These are phyloP conservation scores for Phytophthora citricola DNA, from an alignment of 352 stramenopile genomes.

Conservation along the genomic window DNA sequence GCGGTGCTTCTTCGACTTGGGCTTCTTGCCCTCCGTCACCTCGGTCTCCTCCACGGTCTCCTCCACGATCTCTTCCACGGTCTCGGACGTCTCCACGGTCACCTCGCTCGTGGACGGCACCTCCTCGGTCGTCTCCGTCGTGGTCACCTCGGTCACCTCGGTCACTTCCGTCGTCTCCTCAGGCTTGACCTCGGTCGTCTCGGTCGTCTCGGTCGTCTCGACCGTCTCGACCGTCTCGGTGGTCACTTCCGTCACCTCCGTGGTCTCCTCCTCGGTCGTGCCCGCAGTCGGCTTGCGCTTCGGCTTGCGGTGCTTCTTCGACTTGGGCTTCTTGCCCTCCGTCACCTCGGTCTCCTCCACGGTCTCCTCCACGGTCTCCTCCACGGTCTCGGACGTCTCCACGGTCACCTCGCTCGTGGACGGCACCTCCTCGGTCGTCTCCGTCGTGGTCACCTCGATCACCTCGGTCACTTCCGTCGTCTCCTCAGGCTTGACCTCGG, in stretches of 20 bases:
- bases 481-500: constrained; percentile 7
- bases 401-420: constrained; percentile 1
- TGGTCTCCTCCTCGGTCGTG: background rate
- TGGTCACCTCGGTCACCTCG: no score
- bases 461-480: constrained; percentile 2
- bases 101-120: no score
- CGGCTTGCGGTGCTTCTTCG: background rate
- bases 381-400: background rate
- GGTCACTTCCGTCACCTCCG: background rate
- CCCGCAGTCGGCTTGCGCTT: background rate
- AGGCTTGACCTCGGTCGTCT: no score
- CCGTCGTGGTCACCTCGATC: constrained; percentile 6
- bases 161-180: no score
- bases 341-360: constrained; percentile 1
- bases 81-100: no score
- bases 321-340: background rate
- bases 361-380: constrained; percentile 6
- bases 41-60: no score
- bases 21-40: no score
- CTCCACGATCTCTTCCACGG: no score
- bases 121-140: no score
- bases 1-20: no score
- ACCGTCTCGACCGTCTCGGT: constrained; percentile 1
- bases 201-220: background rate
- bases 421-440: background rate